Evolutionary conservation across 148 eudicot species (phyloP), one percentile per base, ranked within the genome.

Genomic region (Selenicereus undatus): DNA sequence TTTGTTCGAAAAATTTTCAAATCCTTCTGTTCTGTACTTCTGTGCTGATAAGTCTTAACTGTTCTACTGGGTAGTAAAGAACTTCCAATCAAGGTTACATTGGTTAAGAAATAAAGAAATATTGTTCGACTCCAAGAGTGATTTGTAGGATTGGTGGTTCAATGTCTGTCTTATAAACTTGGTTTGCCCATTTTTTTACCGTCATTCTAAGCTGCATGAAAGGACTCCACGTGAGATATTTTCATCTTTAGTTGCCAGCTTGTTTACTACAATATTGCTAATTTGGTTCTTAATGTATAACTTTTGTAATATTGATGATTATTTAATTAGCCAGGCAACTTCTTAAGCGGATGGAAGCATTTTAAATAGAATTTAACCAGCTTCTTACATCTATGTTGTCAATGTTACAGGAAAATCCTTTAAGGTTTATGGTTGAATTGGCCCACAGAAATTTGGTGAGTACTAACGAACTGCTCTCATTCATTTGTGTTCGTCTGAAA

Each of bases 381-480:
- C 17, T 66, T 11, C 35, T 83, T 16, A 84, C 78, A 69, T 79
- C 64, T 39, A 39, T 43, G 43, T 77, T 66, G 45, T 81, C 50
- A 66, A 79, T 76, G 73, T 76, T 11, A 68, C 91, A 93, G 98
- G 98, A 89, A 88, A 93, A 93, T 73, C 96, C 96, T 27, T 83
- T 93, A 56, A 87, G 84, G 20, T 95, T 81, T 84, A 90, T 91
- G 96, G 97, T 91, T 70, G 97, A 95, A 84, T 84, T 95, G 92
- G 96, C 90, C 69, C 86, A 84, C 81, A 79, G 88, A 62, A 87
- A 89, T 86, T 78, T 90, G 79, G 94, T 92, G 85, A 88, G 90
- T 89, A 76, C 64, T 16, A 36, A 5, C 74, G 26, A 36, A 27
- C 51, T n/a, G 9, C 56, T 42, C 24, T 74, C 16, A 7, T 17